Evolutionary conservation across 1,284 basidiomycete species (phyloP), one percentile per base, ranked within the genome.

Genomic region (Leccinum cinnamomeum): DNA sequence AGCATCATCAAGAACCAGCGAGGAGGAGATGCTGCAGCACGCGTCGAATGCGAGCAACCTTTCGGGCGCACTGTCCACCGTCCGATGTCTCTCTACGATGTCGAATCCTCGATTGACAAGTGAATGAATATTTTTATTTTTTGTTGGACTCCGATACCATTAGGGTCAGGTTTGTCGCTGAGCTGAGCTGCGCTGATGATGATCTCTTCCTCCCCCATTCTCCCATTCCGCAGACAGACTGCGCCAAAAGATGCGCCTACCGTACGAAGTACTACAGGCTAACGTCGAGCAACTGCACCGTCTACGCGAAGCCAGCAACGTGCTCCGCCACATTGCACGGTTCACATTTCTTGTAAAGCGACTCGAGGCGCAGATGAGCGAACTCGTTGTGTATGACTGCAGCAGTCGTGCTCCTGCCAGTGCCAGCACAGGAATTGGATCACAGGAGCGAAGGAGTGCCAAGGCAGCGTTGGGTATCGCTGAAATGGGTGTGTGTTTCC

Each of bases 391-490:
- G 18, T 63, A 69, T 7, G 66, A 71, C 44, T 18, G 18, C 44
- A 20, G 18, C 11, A 20, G 18, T 48, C 46, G 18, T 48, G 18
- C 18, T 20, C 46, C 46, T 33, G 30, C 30, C 30, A 33, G 30
- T 48, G 18, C 46, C 18, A 20, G 46, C 18, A 48, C 46, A 48
- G 64, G 20, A 62, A 58, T 55, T 56, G 16, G 84, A 85, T 50
- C 73, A 79, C 28, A 70, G 89, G 91, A 35, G 93, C 94, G 66
- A 90, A 88, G 73, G 94, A 96, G 70, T 67, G 90, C 94, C 3
- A 95, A 95, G 75, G 94, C 95, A 1, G 95, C 95, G 10, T 78
- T 97, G 67, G 95, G 88, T 48, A 87, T 97, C 5, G 92, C 95
- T 1, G 95, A 98, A 75, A 80, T 97, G 44, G 84, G 94, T 94